Evolutionary conservation across 495 filamentous ascomycete species (phyloP).

Genomic region (Terfezia claveryi): DNA sequence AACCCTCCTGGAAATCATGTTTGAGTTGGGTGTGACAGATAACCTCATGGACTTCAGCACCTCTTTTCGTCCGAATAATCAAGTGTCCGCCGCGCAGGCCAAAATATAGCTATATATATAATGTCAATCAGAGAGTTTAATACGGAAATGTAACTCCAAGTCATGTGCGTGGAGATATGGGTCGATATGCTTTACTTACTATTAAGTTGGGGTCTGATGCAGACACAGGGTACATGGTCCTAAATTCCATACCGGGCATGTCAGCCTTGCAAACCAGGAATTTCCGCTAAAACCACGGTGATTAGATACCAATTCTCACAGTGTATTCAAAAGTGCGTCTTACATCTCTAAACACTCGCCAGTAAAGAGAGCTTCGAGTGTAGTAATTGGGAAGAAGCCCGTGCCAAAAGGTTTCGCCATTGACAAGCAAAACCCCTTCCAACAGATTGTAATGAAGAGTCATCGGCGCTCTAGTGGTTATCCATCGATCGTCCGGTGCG

Average conservation of each 20-base stretch:
- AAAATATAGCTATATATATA: not conserved
- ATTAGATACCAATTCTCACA: too few relatives aligned
- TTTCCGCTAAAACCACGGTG: too few relatives aligned
- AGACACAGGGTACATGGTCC: too few relatives aligned
- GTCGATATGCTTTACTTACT: not conserved
- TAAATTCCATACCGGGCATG: too few relatives aligned
- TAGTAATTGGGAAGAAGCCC: constrained; percentile 30
- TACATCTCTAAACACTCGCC: not conserved
- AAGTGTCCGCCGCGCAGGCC: constrained; percentile 1
- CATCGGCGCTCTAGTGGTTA: not conserved
- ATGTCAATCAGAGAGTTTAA: not conserved
- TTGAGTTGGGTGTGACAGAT: constrained; percentile 23
- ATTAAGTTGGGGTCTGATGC: too few relatives aligned
- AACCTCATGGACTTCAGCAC: constrained; percentile 20
- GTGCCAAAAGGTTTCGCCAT: constrained; percentile 30
- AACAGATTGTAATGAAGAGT: constrained; percentile 32
- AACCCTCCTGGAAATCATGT: constrained; percentile 24
- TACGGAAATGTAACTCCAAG: not conserved
- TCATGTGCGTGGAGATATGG: not conserved
- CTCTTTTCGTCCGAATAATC: constrained; percentile 1
- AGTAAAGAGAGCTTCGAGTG: constrained; percentile 21
- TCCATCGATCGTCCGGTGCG: not conserved
- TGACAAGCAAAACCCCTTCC: constrained; percentile 34
- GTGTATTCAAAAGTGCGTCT: too few relatives aligned
- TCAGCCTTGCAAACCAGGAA: too few relatives aligned